phyloP scores from a whole-genome alignment of 2,329 filamentous ascomycete genomes.

The Colletotrichum truncatum region DNA sequence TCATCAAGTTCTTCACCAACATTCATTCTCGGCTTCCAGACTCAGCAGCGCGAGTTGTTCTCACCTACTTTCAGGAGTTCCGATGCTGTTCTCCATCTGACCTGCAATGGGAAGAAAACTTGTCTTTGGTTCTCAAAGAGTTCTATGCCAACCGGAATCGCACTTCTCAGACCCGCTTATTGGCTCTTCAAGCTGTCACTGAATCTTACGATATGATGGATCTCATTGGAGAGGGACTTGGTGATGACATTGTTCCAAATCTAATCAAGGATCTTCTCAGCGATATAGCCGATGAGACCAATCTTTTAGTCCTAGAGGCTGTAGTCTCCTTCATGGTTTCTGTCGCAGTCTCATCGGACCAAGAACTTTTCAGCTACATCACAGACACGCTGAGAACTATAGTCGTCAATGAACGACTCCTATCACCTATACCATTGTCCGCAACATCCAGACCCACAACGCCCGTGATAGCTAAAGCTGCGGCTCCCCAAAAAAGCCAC shows the following conservation, averaged over 20 bases:
- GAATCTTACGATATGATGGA: constrained; percentile 68
- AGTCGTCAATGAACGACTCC: constrained; percentile 57
- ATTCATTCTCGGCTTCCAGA: constrained; percentile 72
- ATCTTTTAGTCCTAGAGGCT: constrained; percentile 71
- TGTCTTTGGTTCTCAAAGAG: constrained; percentile 66
- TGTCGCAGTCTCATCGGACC: constrained; percentile 68
- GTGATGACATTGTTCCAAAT: constrained; percentile 65
- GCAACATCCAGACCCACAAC: constrained; percentile 37
- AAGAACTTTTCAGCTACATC: constrained; percentile 67
- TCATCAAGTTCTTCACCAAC: constrained; percentile 72
- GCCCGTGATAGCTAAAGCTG: constrained; percentile 34
- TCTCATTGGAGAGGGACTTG: constrained; percentile 63
- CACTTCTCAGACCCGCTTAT: constrained; percentile 69
- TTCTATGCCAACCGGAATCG: constrained; percentile 72
- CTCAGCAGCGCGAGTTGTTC: constrained; percentile 68
- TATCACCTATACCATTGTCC: constrained; percentile 48
- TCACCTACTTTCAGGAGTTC: constrained; percentile 75
- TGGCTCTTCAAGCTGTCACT: constrained; percentile 68
- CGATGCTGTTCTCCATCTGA: constrained; percentile 78
- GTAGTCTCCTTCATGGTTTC: constrained; percentile 72
- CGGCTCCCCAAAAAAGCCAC: constrained; percentile 40
- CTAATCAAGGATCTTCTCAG: constrained; percentile 70
- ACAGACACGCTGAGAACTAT: constrained; percentile 61
- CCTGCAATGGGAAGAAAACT: constrained; percentile 71
- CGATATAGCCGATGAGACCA: constrained; percentile 69